Evolutionary conservation across 495 filamentous ascomycete genomes (phyloP).

Genomic region (Daldinia childiae): DNA sequence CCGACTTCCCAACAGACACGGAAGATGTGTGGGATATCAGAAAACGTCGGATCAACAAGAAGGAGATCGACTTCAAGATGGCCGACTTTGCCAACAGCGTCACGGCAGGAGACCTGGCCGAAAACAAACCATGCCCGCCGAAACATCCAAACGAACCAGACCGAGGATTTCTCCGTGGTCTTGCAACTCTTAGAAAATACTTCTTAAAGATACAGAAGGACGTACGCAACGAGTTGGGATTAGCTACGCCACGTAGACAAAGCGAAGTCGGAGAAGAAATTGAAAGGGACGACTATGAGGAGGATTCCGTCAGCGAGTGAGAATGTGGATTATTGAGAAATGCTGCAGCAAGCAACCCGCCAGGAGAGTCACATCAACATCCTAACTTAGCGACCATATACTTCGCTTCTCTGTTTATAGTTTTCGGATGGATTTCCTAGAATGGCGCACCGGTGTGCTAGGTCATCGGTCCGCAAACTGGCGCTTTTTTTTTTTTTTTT

Average conservation of each 20-base stretch:
- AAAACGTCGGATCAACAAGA: slow-evolving; percentile 48
- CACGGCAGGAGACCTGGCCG: slow-evolving; percentile 77
- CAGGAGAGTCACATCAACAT: not conserved
- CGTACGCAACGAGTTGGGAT: slow-evolving; percentile 65
- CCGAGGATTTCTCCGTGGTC: slow-evolving; percentile 85
- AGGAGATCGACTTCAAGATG: slow-evolving; percentile 89
- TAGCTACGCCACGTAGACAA: slow-evolving; percentile 46
- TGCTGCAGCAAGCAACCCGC: no score
- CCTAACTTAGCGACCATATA: not conserved
- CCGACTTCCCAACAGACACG: slow-evolving; percentile 60
- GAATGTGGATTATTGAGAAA: not conserved
- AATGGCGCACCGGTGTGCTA: slow-evolving; percentile 33
- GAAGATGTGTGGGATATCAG: slow-evolving; percentile 52
- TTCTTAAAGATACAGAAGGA: slow-evolving; percentile 90
- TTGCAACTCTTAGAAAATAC: slow-evolving; percentile 82
- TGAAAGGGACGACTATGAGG: slow-evolving; percentile 47
- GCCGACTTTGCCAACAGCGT: slow-evolving; percentile 99
- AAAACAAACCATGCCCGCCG: slow-evolving; percentile 79
- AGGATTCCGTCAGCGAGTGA: slow-evolving; percentile 51
- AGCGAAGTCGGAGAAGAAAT: slow-evolving; percentile 54
- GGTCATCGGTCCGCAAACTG: slow-evolving; percentile 21
- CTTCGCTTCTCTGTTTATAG: slow-evolving; percentile 37
- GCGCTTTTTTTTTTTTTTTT: slow-evolving; percentile 15
- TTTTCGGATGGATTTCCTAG: slow-evolving; percentile 23
- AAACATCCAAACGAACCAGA: slow-evolving; percentile 82